Evolutionary conservation across 2,329 filamentous ascomycete genomes (phyloP), one percentile per base, ranked within the genome.

Genomic region (Cladosporium sp.): DNA sequence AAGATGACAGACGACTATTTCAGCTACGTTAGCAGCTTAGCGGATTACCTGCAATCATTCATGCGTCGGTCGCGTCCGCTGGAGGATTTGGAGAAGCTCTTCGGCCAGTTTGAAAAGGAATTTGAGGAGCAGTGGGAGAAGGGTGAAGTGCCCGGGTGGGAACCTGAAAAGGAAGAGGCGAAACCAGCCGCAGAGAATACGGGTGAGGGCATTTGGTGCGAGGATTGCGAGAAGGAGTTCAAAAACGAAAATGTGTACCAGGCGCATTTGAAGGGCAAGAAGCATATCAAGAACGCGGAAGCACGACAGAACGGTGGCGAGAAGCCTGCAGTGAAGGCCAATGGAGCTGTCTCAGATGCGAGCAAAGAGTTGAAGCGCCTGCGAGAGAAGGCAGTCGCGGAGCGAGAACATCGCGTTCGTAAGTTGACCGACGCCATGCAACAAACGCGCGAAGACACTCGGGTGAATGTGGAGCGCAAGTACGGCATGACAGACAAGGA

Each of bases 401-500:
- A 93, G 65, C 84, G 90, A 49, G 93, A 98, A 66, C 85, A 85
- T 67, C 82, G 89, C 15, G 79, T 96, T 46, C 86, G 85, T 64
- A 86, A 85, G 48, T 77, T 98, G 6, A 83, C 88, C 8, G 79
- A 84, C 41, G 82, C 86, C 4, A 93, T 98, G 82, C 85, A 87
- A 65, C 86, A 85, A 12, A 88, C 95, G 65, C 85, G 92, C 51
- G 80, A 86, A 67, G 92, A 95, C 63, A 97, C 93, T 0, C 82
- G 87, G 42, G 85, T 93, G 60, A 97, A 98, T 62, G 90, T 97
- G 9, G 94, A 98, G 76, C 86, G 93, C 45, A 93, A 89, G 68
- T 89, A 94, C 67, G 92, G 92, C 57, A 95, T 98, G 90, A 98
- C 93, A 3, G 92, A 97, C 65, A 84, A 90, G 27, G 93, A 98